Evolutionary conservation across 2,329 filamentous ascomycete genomes (phyloP).

Genomic region (Cercospora sp.): DNA sequence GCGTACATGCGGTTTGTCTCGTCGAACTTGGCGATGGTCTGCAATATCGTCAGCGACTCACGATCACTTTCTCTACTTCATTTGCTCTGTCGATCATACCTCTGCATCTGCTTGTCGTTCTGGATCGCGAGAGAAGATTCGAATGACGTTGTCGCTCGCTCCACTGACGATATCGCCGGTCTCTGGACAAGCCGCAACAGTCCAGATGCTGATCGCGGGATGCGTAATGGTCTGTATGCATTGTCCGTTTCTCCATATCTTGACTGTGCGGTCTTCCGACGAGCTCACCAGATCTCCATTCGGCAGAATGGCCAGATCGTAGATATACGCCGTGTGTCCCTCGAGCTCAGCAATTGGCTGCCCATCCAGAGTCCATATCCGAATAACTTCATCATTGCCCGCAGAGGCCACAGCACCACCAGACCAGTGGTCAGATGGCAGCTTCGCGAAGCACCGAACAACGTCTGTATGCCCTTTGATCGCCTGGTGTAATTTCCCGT

Average conservation of each 20-base stretch:
- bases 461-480: constrained; percentile 75
- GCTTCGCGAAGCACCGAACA: constrained; percentile 80
- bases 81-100: constrained; percentile 39
- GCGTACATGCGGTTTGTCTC: constrained; percentile 55
- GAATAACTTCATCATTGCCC: constrained; percentile 86
- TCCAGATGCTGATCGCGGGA: constrained; percentile 95
- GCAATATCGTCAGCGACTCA: constrained; percentile 9
- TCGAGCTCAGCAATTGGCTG: constrained; percentile 72
- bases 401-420: constrained; percentile 93
- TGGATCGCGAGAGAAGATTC: constrained; percentile 74
- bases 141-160: constrained; percentile 81
- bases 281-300: constrained; percentile 87
- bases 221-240: constrained; percentile 96
- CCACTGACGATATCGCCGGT: constrained; percentile 93
- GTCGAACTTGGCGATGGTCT: constrained; percentile 68
- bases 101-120: constrained; percentile 70
- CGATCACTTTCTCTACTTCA: neutral
- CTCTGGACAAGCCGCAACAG: constrained; percentile 75
- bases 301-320: constrained; percentile 74
- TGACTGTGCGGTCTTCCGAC: constrained; percentile 89
- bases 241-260: constrained; percentile 78
- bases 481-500: constrained; percentile 63
- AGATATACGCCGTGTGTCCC: constrained; percentile 94
- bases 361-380: constrained; percentile 82
- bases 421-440: constrained; percentile 73